Percentiles rank a stretch among this genome's conserved stretches.
These are phyloP conservation scores for Crassisporium funariophilum DNA, from an alignment of 768 basidiomycete genomes.

Conservation along the genomic window DNA sequence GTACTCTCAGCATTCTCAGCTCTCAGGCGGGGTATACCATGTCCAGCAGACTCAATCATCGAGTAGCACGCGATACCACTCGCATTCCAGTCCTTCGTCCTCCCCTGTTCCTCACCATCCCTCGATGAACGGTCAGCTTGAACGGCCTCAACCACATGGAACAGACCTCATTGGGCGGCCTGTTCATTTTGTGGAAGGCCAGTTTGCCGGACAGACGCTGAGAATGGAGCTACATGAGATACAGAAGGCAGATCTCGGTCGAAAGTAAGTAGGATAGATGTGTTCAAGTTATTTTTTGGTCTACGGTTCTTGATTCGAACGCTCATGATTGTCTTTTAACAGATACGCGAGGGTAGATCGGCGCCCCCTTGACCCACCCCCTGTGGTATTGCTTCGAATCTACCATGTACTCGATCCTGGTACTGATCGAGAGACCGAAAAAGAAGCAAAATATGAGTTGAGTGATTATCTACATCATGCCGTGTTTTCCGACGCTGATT, in stretches of 20 bases:
- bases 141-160: background rate
- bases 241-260: slow-evolving; percentile 67
- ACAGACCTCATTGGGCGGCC: slow-evolving; percentile 46
- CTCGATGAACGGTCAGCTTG: background rate
- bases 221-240: slow-evolving; percentile 58
- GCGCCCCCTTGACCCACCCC: slow-evolving; percentile 67
- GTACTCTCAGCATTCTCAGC: background rate
- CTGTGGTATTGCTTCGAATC: slow-evolving; percentile 56
- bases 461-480: slow-evolving; percentile 10
- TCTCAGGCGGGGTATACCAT: background rate
- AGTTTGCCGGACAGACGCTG: slow-evolving; percentile 59
- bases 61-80: background rate
- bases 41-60: background rate
- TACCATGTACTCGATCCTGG: slow-evolving; percentile 48
- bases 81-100: background rate
- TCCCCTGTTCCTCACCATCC: slow-evolving; percentile 1
- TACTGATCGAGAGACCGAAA: slow-evolving; percentile 40
- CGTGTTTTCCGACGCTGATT: background rate
- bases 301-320: slow-evolving; percentile 1
- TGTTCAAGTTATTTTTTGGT: slow-evolving; percentile 9
- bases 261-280: slow-evolving; percentile 50
- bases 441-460: slow-evolving; percentile 54
- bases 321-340: slow-evolving; percentile 14
- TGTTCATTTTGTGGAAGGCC: slow-evolving; percentile 58
- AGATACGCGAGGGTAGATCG: slow-evolving; percentile 67